phyloP scores from a whole-genome alignment of 305 asterid genomes.

The Fraxinus baroniana region DNA sequence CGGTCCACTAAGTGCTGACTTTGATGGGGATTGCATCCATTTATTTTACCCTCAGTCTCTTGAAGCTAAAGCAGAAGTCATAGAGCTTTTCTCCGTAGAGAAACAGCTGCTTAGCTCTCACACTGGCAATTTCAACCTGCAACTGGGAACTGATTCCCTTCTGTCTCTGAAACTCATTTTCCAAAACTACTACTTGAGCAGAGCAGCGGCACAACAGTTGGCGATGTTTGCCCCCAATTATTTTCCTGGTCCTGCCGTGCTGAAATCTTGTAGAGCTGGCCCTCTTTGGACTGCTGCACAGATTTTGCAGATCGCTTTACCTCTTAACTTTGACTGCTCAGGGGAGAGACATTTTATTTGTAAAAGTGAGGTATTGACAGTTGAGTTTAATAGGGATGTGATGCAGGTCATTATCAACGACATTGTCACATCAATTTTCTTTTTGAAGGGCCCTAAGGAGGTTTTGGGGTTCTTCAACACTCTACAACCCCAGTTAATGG shows the following conservation, averaged over 20 bases:
- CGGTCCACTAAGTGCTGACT: conserved; percentile 93
- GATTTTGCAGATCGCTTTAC: conserved; percentile 69
- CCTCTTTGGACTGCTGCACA: conserved; percentile 84
- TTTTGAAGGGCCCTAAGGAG: conserved; percentile 82
- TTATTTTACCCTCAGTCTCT: conserved; percentile 91
- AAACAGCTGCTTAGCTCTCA: conserved; percentile 94
- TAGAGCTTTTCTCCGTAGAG: conserved; percentile 93
- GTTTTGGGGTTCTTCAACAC: conserved; percentile 69
- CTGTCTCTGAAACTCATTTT: conserved; percentile 69
- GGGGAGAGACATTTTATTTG: conserved; percentile 64
- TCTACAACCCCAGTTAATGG: conserved; percentile 82
- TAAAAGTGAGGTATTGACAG: conserved; percentile 51
- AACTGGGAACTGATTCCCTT: conserved; percentile 73
- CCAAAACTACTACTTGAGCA: conserved; percentile 44
- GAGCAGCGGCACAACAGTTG: conserved; percentile 67
- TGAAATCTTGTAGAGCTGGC: conserved; percentile 49
- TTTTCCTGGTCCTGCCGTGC: conserved; percentile 59
- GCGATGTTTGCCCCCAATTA: conserved; percentile 65
- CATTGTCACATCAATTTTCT: conserved; percentile 70
- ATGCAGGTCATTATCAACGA: conserved; percentile 65
- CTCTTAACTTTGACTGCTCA: conserved; percentile 56
- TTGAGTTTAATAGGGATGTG: conserved; percentile 58
- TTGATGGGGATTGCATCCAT: conserved; percentile 93
- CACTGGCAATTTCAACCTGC: conserved; percentile 91
- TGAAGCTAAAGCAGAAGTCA: conserved; percentile 92